Base-by-base conservation (phyloP, 2,329 filamentous ascomycete genomes). In the Raffaelea arxii region DNA sequence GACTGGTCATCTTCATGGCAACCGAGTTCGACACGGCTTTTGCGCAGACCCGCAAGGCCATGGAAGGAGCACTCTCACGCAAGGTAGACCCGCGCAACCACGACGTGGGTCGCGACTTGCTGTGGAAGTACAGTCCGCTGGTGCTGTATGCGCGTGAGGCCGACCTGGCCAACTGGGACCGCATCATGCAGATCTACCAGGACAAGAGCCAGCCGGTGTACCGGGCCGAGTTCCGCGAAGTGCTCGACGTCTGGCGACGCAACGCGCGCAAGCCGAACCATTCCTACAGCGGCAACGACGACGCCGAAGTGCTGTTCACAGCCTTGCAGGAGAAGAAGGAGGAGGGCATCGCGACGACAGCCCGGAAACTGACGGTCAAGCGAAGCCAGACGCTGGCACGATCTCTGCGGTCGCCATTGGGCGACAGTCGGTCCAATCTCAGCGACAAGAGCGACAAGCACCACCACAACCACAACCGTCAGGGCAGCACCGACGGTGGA, bases 331-430 rank as follows among this genome's bases (percentile, higher is more conserved):
- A 94, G 59, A 89, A 96, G 58, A 82, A 86, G 44, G 86, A 94
- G 56, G 80, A 78, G 36, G 68, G 75, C 30, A 77, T 86, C 49
- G 77, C 86, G 19, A 80, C 78, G 36, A 83, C 86, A 7, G 90
- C 90, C 10, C 78, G 89, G 51, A 95, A 95, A 64, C 67, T 97
- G 51, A 97, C 91, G 0, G 90, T 97, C 45, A 95, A 95, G 71
- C 79, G 90, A 59, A 92, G 87, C 53, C 90, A 95, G 64, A 96
- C 88, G 3, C 67, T 92, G 47, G 86, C 86, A 21, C 82, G 84
- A 56, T 80, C 75, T 41, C 69, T 91, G 43, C 78, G 86, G 30
- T 80, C 80, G 41, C 80, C 82, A 11, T 70, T 82, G 48, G 75
- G 78, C 25, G 84, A 87, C 41, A 60, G 67, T 59, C 67, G 71